A percentile compares a stretch with the other conserved stretches of the same genome.
These are phyloP conservation scores for Ophiosphaerella herpotricha DNA, from an alignment of 2,329 filamentous ascomycete genomes.

Conservation along the genomic window DNA sequence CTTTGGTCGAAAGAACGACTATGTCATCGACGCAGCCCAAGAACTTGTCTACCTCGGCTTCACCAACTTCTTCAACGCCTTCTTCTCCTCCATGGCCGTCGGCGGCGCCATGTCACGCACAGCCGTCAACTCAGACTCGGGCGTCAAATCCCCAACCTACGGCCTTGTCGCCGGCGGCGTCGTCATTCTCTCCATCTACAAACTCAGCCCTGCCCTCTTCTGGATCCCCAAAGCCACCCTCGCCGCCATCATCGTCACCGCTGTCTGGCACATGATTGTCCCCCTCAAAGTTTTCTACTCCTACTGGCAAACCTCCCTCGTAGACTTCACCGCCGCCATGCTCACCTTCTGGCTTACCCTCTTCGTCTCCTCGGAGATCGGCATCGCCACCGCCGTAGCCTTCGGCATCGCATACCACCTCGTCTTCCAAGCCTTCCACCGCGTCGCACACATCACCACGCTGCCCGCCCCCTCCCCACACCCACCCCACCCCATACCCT, in stretches of 20 bases:
- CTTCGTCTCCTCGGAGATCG: constrained; percentile 64
- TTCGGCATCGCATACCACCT: constrained; percentile 57
- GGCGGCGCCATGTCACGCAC: constrained; percentile 71
- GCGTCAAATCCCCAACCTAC: constrained; percentile 65
- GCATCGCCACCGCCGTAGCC: constrained; percentile 63
- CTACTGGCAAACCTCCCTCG: constrained; percentile 68
- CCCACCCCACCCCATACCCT: constrained; percentile 33
- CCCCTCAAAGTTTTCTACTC: constrained; percentile 63
- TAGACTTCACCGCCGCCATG: constrained; percentile 67
- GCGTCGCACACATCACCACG: constrained; percentile 32
- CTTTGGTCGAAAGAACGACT: constrained; percentile 66
- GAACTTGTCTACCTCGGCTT: constrained; percentile 68
- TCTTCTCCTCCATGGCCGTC: constrained; percentile 68
- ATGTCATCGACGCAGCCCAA: constrained; percentile 67
- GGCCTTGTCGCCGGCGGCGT: constrained; percentile 65
- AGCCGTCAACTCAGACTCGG: constrained; percentile 68
- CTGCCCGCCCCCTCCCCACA: constrained; percentile 15
- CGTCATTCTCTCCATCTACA: constrained; percentile 65
- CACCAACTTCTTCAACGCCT: constrained; percentile 66
- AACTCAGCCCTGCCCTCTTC: constrained; percentile 64
- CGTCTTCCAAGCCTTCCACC: constrained; percentile 62
- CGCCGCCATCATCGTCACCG: constrained; percentile 69
- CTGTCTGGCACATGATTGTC: constrained; percentile 65
- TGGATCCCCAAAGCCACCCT: constrained; percentile 71
- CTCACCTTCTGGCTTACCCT: constrained; percentile 68